phyloP scores from a whole-genome alignment of 148 eudicot genomes.

The Rhododendron kiyosumense region DNA sequence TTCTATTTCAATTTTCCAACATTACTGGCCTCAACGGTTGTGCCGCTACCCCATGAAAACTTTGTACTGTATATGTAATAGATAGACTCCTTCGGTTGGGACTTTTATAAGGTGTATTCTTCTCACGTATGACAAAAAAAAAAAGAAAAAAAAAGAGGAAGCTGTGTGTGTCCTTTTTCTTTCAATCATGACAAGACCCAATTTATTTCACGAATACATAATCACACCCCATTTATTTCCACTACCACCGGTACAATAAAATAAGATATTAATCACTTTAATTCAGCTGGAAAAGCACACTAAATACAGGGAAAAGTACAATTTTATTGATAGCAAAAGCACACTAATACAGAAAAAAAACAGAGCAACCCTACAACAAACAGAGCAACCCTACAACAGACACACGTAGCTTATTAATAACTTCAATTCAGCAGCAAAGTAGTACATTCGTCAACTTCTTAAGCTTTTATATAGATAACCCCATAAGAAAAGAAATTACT shows the following conservation, averaged over 20 bases:
- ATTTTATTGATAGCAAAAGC: background rate
- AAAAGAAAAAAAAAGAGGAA: no score
- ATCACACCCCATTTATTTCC: background rate
- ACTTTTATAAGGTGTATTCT: no score
- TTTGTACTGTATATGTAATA: no score
- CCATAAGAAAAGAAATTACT: background rate
- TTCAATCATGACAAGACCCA: background rate
- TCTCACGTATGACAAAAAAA: no score
- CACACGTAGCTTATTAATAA: background rate
- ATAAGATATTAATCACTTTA: no score
- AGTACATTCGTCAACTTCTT: background rate
- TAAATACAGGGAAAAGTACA: background rate
- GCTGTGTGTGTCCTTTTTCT: no score
- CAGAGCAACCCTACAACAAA: background rate
- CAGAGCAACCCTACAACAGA: background rate
- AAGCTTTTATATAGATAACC: no score
- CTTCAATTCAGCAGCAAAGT: background rate
- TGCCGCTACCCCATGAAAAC: no score
- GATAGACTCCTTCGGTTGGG: no score
- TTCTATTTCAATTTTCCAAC: no score
- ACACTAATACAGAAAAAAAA: background rate
- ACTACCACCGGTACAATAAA: background rate
- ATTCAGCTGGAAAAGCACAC: no score
- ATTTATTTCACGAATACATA: background rate
- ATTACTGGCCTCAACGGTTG: no score